Evolutionary conservation across 108 stramenopile species (phyloP).

Genomic region (Skeletonema grethae): DNA sequence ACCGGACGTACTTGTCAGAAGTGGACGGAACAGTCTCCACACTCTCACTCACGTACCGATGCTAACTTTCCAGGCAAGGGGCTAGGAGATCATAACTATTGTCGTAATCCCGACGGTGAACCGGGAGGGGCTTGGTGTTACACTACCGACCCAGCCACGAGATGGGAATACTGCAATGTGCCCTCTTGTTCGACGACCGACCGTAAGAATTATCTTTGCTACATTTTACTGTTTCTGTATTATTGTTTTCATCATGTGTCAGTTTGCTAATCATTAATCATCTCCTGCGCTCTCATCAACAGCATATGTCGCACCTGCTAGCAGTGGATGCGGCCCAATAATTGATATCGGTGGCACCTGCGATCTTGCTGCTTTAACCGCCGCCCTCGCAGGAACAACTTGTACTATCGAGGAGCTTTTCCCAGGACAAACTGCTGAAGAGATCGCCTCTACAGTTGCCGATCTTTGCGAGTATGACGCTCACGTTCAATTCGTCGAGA

Average conservation of each 20-base stretch:
- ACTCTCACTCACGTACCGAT: not conserved
- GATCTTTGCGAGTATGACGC: conserved; percentile 29
- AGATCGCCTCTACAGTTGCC: not conserved
- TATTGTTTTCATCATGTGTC: too few species aligned
- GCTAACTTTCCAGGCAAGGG: not conserved
- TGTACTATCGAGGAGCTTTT: not conserved
- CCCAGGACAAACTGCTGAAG: not conserved
- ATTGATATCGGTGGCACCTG: too few species aligned
- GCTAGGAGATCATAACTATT: not conserved
- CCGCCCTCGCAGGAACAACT: not conserved
- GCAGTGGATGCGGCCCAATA: too few species aligned
- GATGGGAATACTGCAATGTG: conserved; percentile 8
- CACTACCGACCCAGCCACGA: conserved; percentile 11
- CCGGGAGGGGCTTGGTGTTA: conserved; percentile 20
- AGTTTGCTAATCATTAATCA: too few species aligned
- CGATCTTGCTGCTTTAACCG: not conserved
- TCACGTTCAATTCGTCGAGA: conserved; percentile 31
- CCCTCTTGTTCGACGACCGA: not conserved
- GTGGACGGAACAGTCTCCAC: not conserved
- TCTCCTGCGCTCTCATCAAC: too few species aligned
- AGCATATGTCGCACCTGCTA: too few species aligned
- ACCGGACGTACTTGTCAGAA: not conserved
- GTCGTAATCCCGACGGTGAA: conserved; percentile 14
- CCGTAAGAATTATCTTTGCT: too few species aligned
- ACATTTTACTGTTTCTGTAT: too few species aligned